Evolutionary conservation across 345 rosid genomes (phyloP), one percentile per base, ranked within the genome.

Genomic region (Capsella bursapastoris): DNA sequence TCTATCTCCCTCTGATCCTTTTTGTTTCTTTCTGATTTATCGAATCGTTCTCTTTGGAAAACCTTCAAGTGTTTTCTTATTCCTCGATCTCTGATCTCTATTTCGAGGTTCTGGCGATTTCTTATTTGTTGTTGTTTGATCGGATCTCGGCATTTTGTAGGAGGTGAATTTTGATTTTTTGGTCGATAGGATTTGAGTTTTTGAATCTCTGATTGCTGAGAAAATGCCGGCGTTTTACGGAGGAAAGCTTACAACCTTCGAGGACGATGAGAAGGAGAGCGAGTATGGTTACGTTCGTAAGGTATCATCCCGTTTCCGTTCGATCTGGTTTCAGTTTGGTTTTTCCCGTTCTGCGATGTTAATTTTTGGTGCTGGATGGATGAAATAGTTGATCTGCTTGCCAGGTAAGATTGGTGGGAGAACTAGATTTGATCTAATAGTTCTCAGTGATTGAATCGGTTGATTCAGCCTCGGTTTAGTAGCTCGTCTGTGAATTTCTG

Each of bases 271-370:
- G 87, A 92, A 90, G 81, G 99, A 90, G 88, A 92, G 98, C 83
- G 97, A 96, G 89, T 92, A 90, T 77, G 99, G 99, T 56, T 92
- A 92, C 75, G 93, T 92, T 72, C 99, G 97, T 63, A 92, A 96
- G 99, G 98, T 90, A 72, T 43, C 2, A 48, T 52, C 64, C 13
- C 6, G 57, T 9, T 71, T 67, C 47, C 47, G 5, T 11, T 73
- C 77, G 81, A 72, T 66, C 81, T 78, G 43, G 9, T 72, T 0
- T 44, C 52, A 29, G 6, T 70, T 56, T 77, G n/a, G 0, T 16
- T 22, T 64, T 34, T 9, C 15, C 16, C 18, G 12, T 15, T 34
- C 7, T 73, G 14, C 29, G 48, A 37, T 67, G 51, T 63, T 69
- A n/a, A 32, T 62, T 53, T 68, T 15, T 60, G 57, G 5, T 51